A percentile compares a stretch with the other conserved stretches of the same genome.
phyloP scores from a whole-genome alignment of 2,329 filamentous ascomycete species.

The Penicillium olsonii region DNA sequence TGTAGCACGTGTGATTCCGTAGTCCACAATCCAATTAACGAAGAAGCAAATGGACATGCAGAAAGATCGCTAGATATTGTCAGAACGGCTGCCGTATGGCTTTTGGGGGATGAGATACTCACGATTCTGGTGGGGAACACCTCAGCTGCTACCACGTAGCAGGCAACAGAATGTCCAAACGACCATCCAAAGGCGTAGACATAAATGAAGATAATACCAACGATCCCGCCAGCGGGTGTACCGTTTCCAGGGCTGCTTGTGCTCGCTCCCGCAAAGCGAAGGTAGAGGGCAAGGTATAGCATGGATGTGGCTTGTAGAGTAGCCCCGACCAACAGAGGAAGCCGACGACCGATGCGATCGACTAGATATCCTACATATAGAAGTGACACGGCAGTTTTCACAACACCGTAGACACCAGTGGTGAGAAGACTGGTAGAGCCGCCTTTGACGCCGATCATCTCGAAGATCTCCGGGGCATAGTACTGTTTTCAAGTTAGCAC shows the following conservation, averaged over 20 bases:
- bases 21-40: slow-evolving; percentile 34
- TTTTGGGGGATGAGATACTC: background rate
- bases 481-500: slow-evolving; percentile 24
- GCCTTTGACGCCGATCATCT: slow-evolving; percentile 39
- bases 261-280: slow-evolving; percentile 36
- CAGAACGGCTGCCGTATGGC: background rate
- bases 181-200: slow-evolving; percentile 36
- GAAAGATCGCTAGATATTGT: slow-evolving; percentile 23
- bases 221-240: slow-evolving; percentile 42
- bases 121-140: slow-evolving; percentile 33
- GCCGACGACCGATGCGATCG: slow-evolving; percentile 35
- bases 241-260: slow-evolving; percentile 30
- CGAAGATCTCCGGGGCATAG: slow-evolving; percentile 44
- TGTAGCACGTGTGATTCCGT: slow-evolving; percentile 33
- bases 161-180: slow-evolving; percentile 31
- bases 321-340: slow-evolving; percentile 34
- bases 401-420: slow-evolving; percentile 40
- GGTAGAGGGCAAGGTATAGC: slow-evolving; percentile 36
- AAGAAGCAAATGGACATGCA: slow-evolving; percentile 33
- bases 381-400: slow-evolving; percentile 35
- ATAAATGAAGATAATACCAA: slow-evolving; percentile 42
- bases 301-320: slow-evolving; percentile 32
- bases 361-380: slow-evolving; percentile 37
- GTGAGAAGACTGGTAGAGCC: slow-evolving; percentile 38
- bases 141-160: slow-evolving; percentile 31